Conservation (phyloP, 208 protist genomes). For the Trypanosomatidae sp. region DNA sequence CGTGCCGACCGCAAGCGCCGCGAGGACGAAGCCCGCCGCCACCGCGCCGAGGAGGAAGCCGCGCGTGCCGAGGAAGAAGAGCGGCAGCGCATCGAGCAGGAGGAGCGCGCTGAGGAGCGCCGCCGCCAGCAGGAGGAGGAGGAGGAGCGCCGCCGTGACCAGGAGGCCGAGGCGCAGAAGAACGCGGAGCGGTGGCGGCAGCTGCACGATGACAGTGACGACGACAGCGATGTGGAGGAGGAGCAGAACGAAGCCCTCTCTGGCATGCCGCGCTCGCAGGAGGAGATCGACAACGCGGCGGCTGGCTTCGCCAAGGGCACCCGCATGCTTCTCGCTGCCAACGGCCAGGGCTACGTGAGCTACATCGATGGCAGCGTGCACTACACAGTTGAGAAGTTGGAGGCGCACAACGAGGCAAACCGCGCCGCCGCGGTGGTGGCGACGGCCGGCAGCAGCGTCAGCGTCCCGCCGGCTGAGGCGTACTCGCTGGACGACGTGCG, state of each 20-base stretch:
- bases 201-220: conserved; percentile 39
- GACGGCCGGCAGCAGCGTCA: conserved; percentile 27
- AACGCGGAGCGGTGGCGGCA: conserved; percentile 17
- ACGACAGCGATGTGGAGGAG: conserved; percentile 32
- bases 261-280: conserved; percentile 28
- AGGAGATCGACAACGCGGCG: conserved; percentile 35
- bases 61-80: conserved; percentile 23
- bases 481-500: conserved; percentile 39
- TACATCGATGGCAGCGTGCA: conserved; percentile 77
- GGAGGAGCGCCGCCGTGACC: conserved; percentile 6
- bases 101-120: too few relatives aligned
- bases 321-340: conserved; percentile 30
- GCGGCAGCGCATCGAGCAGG: conserved; percentile 33
- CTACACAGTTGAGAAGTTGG: conserved; percentile 22
- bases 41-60: too few relatives aligned
- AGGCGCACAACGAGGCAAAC: conserved; percentile 44
- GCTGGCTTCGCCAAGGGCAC: conserved; percentile 33
- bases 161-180: conserved; percentile 17
- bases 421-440: conserved; percentile 29
- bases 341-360: conserved; percentile 44
- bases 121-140: too few relatives aligned
- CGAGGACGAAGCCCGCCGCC: conserved; percentile 30
- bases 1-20: conserved; percentile 27
- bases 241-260: conserved; percentile 35
- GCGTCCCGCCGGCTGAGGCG: conserved; percentile 36